A percentile compares a stretch with the other conserved stretches of the same genome.
These are phyloP conservation scores for Candida boleticola DNA, from an alignment of 805 yeast species.

Conservation along the genomic window DNA sequence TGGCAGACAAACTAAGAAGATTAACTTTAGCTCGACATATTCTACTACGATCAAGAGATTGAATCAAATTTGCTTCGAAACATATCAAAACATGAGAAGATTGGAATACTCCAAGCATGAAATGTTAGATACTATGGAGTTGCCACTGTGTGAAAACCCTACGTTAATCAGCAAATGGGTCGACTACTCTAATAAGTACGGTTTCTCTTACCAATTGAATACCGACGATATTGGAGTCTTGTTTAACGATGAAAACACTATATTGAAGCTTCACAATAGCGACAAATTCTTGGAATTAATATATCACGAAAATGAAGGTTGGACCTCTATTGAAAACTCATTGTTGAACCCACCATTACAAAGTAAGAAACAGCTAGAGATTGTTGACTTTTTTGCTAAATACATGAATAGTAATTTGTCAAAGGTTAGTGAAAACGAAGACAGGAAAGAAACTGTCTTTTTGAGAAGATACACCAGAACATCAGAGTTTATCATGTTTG, in stretches of 20 bases:
- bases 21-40: conserved; percentile 39
- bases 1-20: conserved; percentile 33
- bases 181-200: conserved; percentile 93
- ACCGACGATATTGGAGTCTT: conserved; percentile 88
- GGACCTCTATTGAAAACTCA: conserved; percentile 47
- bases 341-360: conserved; percentile 42
- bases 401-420: conserved; percentile 91
- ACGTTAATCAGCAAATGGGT: conserved; percentile 93
- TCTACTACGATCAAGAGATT: conserved; percentile 37
- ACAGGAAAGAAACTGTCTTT: conserved; percentile 66
- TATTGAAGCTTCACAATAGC: conserved; percentile 66
- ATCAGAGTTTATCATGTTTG: conserved; percentile 83
- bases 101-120: conserved; percentile 38
- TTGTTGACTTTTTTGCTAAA: conserved; percentile 82
- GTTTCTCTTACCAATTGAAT: conserved; percentile 88
- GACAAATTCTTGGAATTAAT: conserved; percentile 64
- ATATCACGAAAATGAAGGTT: conserved; percentile 42
- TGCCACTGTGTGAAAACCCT: conserved; percentile 53
- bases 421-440: conserved; percentile 67
- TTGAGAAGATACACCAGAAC: conserved; percentile 81
- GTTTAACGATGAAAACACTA: conserved; percentile 81
- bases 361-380: conserved; percentile 71
- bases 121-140: conserved; percentile 31
- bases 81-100: conserved; percentile 39
- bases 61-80: conserved; percentile 36